Evolutionary conservation across 495 filamentous ascomycete species (phyloP).

Genomic region (Geoglossum glabrum): DNA sequence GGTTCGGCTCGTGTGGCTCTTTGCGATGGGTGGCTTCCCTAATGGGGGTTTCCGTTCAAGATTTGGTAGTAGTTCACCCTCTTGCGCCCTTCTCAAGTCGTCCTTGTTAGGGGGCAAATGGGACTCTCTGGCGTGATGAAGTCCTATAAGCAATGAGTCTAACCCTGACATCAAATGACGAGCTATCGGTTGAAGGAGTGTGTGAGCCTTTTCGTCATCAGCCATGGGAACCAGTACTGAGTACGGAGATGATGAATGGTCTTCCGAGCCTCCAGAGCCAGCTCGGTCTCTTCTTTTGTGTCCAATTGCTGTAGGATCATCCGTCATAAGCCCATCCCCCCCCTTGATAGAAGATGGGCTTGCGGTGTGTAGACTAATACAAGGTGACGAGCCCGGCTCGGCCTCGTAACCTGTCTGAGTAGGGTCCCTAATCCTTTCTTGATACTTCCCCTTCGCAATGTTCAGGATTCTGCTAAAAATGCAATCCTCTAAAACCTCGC

Average conservation of each 20-base stretch:
- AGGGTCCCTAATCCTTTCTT: constrained; percentile 17
- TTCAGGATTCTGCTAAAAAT: constrained; percentile 40
- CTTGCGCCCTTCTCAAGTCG: background rate
- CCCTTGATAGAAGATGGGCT: background rate
- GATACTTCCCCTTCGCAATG: constrained; percentile 42
- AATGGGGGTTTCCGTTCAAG: background rate
- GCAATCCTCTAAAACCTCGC: constrained; percentile 42
- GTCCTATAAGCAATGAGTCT: constrained; percentile 40
- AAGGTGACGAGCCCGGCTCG: background rate
- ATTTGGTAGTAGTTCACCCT: background rate
- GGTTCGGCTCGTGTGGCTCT: background rate
- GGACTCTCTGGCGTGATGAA: constrained; percentile 40
- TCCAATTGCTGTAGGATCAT: background rate
- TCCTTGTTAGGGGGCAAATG: constrained; percentile 8
- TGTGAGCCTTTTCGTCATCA: constrained; percentile 41
- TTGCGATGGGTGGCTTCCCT: background rate
- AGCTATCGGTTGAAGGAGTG: constrained; percentile 39
- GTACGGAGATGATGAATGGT: background rate
- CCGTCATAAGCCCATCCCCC: background rate
- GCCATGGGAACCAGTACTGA: constrained; percentile 25
- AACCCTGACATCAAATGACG: constrained; percentile 43
- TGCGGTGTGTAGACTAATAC: background rate
- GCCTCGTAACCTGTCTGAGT: background rate
- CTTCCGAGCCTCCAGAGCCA: constrained; percentile 2
- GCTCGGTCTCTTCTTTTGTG: background rate